Evolutionary conservation across 139 green algal species (phyloP).

Genomic region (Tetradesmus obliquus): DNA sequence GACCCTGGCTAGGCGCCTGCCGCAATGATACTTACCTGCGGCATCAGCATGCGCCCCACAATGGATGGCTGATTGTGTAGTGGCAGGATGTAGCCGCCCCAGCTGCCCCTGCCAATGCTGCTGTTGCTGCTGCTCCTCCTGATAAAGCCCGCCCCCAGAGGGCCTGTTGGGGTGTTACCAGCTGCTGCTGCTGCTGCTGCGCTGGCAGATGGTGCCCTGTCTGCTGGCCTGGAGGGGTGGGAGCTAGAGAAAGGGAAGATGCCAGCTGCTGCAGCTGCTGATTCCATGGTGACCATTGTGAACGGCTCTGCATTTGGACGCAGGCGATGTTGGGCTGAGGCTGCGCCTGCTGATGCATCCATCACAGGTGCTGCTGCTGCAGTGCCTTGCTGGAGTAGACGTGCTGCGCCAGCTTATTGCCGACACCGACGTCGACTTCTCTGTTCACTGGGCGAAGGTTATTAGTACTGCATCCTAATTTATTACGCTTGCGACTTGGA

Average conservation of each 20-base stretch:
- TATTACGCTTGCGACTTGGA: too few species aligned
- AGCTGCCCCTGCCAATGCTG: background rate
- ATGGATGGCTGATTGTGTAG: background rate
- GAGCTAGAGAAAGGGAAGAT: background rate
- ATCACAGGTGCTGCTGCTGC: background rate
- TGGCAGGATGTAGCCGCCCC: background rate
- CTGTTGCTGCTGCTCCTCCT: background rate
- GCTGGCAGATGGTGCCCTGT: background rate
- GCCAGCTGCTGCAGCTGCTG: conserved; percentile 31
- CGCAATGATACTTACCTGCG: too few species aligned
- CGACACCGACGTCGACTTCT: too few species aligned
- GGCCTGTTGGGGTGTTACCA: too few species aligned
- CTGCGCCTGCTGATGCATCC: background rate
- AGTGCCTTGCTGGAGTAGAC: background rate
- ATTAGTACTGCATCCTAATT: too few species aligned
- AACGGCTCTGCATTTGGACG: background rate
- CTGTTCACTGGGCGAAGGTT: too few species aligned
- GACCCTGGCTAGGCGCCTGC: background rate
- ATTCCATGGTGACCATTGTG: background rate
- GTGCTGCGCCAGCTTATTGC: too few species aligned
- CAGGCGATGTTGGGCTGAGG: background rate
- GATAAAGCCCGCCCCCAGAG: too few species aligned
- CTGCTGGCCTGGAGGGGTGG: background rate
- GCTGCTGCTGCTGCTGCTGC: background rate
- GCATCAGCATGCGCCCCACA: background rate